Conservation (phyloP, 345 rosid species). For the Murraya paniculata region DNA sequence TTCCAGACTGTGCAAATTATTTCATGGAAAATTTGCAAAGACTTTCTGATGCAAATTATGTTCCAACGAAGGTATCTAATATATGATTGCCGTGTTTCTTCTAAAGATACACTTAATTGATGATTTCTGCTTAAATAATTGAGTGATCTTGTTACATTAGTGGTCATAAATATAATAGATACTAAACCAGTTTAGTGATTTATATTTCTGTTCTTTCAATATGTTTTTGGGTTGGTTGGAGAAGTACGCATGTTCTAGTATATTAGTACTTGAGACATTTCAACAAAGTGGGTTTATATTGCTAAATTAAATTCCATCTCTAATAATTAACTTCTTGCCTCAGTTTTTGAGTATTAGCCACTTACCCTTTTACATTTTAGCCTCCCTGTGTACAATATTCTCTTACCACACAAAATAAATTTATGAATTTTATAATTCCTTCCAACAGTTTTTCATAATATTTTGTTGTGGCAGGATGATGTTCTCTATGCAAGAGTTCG, state of each 20-base stretch:
- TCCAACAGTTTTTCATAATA: constrained; percentile 5
- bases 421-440: neutral
- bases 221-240: neutral
- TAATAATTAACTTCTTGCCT: neutral
- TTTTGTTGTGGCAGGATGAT: constrained; percentile 66
- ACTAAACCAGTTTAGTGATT: neutral
- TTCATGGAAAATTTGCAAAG: constrained; percentile 93
- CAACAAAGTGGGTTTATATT: neutral
- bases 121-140: neutral
- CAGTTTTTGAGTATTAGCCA: neutral
- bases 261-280: neutral
- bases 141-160: neutral
- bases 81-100: neutral
- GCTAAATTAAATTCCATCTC: neutral
- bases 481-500: constrained; percentile 96
- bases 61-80: constrained; percentile 81
- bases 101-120: neutral
- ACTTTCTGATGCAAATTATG: constrained; percentile 68
- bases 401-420: neutral
- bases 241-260: neutral
- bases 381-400: neutral
- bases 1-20: constrained; percentile 89
- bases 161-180: neutral
- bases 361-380: neutral
- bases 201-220: neutral